Evolutionary conservation across 306 rosid genomes (phyloP).

Genomic region (cucumber (Cucumis sativus)): Cucumber_9930_V3 NC_026657.2:9599501-9600000

Average conservation of each 20-base stretch:
- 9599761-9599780: constrained; percentile 57
- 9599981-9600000: no score
- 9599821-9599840: constrained; percentile 38
- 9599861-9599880: constrained; percentile 84
- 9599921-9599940: constrained; percentile 24
- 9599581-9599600: constrained; percentile 97
- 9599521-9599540: constrained; percentile 38
- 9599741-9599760: constrained; percentile 49
- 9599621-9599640: constrained; percentile 39
- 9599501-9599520: constrained; percentile 1
- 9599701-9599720: constrained; percentile 39
- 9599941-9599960: background rate
- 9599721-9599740: constrained; percentile 70
- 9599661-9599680: background rate
- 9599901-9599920: constrained; percentile 87
- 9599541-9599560: constrained; percentile 76
- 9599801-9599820: constrained; percentile 75
- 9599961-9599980: background rate
- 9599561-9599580: constrained; percentile 72
- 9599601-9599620: constrained; percentile 91
- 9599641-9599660: background rate
- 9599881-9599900: constrained; percentile 93
- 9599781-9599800: constrained; percentile 70
- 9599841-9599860: constrained; percentile 53
- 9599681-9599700: background rate